Evolutionary conservation across 805 yeast genomes (phyloP), one percentile per base, ranked within the genome.

Genomic region (Candida incommunis): DNA sequence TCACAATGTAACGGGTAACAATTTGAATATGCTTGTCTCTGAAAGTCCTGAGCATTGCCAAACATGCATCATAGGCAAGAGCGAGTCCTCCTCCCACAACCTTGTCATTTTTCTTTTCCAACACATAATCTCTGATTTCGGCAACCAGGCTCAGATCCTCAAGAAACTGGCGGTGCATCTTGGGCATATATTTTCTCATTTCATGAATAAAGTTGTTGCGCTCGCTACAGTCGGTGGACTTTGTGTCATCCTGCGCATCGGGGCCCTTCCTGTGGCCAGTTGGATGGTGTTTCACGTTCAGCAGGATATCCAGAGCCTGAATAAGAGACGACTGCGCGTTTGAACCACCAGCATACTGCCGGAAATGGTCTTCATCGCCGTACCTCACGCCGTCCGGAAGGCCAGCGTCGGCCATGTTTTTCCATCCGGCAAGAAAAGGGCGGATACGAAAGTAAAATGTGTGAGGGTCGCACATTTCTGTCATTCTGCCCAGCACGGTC

Each of bases 341-440:
- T 3, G 95, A 83, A 1, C 97, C 97, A 23, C 97, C 97, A 16
- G 94, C 71, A 59, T 73, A 80, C 26, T 63, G 58, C 53, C 80
- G 66, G 43, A 76, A 80, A 23, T 53, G 60, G 1, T 60, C 56
- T 55, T 79, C 86, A 45, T 72, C 68, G 22, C 94, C 94, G 58
- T 88, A 88, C 42, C 70, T 66, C 1, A 88, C 80, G 1, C 96
- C 97, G 47, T 78, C 62, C 13, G 78, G 78, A 47, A 88, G 69
- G 0, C 96, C 96, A 1, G 80, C 87, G 46, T 76, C 85, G 22
- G 74, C 76, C 96, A 90, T 88, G 56, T 84, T 84, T 58, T 78
- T 79, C 94, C 96, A 90, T 2, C 96, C 97, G 0, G 96, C 95
- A 51, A 90, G 66, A 54, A 74, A 88, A 0, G 96, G 96, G 56